Conservation (phyloP, 2,329 filamentous ascomycete species). For the Elsinoe australis region DNA sequence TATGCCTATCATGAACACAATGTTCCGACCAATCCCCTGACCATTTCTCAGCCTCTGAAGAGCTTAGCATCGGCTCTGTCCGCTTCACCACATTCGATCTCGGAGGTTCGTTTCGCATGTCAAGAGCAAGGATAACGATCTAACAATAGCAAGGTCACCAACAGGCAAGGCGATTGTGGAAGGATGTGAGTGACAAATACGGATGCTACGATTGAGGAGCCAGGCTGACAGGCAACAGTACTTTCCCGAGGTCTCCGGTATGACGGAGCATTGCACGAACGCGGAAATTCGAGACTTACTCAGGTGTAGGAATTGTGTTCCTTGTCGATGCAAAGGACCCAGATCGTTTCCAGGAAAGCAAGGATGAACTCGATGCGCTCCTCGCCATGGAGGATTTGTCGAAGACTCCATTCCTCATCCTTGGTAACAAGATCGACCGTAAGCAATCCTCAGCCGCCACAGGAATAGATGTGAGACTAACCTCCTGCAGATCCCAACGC, state of each 20-base stretch:
- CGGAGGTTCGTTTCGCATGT: conserved; percentile 50
- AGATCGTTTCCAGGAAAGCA: conserved; percentile 88
- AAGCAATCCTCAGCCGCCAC: not conserved
- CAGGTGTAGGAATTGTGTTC: conserved; percentile 73
- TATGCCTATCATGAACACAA: conserved; percentile 42
- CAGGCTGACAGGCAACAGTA: conserved; percentile 42
- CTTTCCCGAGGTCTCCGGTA: conserved; percentile 81
- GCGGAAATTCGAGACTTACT: conserved; percentile 36
- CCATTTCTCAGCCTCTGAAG: conserved; percentile 64
- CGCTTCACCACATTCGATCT: conserved; percentile 86
- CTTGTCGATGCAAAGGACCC: conserved; percentile 96
- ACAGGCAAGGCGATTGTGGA: conserved; percentile 91
- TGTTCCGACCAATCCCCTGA: not conserved
- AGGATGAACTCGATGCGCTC: conserved; percentile 88
- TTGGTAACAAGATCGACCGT: conserved; percentile 98
- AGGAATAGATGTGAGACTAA: conserved; percentile 3
- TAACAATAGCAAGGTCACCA: conserved; percentile 49
- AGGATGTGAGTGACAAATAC: conserved; percentile 46
- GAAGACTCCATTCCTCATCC: conserved; percentile 91
- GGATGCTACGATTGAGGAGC: not conserved
- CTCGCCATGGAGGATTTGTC: conserved; percentile 92
- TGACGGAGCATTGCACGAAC: conserved; percentile 38
- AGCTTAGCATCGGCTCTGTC: conserved; percentile 76
- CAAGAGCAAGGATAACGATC: not conserved
- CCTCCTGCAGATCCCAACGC: conserved; percentile 61